phyloP scores from a whole-genome alignment of 106 monocot genomes.

The Dioscorea dumetorum region DNA sequence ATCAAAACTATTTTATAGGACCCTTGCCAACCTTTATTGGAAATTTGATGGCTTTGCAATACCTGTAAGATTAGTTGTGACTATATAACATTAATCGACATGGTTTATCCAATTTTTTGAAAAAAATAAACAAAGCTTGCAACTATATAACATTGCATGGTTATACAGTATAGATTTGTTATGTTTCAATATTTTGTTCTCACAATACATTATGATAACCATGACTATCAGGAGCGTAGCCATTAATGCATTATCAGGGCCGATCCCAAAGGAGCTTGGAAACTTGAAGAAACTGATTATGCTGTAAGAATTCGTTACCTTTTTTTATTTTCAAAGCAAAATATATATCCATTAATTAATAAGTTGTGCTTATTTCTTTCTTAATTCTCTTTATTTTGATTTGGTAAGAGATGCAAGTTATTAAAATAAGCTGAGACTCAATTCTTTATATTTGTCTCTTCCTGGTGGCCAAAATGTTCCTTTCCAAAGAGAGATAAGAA shows the following conservation, averaged over 20 bases:
- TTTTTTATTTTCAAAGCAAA: not conserved
- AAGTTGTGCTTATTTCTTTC: not conserved
- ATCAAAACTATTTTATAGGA: constrained; percentile 31
- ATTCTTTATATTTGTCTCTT: not conserved
- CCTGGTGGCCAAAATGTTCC: not conserved
- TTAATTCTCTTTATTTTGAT: not conserved
- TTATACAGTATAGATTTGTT: too few relatives aligned
- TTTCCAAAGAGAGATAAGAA: not conserved
- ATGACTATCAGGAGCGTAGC: constrained; percentile 13
- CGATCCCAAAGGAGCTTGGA: constrained; percentile 39
- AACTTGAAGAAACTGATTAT: constrained; percentile 16
- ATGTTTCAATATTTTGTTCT: too few relatives aligned
- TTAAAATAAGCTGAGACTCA: not conserved
- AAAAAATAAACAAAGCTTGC: too few relatives aligned
- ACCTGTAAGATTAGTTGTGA: constrained; percentile 23
- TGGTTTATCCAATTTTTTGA: too few relatives aligned
- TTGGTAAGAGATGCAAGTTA: not conserved
- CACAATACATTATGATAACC: not conserved
- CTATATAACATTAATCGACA: too few relatives aligned
- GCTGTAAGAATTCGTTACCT: constrained; percentile 15
- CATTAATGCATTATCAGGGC: constrained; percentile 31
- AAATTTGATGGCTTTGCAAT: constrained; percentile 22
- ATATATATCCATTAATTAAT: too few relatives aligned
- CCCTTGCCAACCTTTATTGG: constrained; percentile 36
- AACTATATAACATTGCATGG: too few relatives aligned